These are phyloP conservation scores for Fusarium sacchari DNA, from an alignment of 2,329 filamentous ascomycete species.

Conservation along the genomic window DNA sequence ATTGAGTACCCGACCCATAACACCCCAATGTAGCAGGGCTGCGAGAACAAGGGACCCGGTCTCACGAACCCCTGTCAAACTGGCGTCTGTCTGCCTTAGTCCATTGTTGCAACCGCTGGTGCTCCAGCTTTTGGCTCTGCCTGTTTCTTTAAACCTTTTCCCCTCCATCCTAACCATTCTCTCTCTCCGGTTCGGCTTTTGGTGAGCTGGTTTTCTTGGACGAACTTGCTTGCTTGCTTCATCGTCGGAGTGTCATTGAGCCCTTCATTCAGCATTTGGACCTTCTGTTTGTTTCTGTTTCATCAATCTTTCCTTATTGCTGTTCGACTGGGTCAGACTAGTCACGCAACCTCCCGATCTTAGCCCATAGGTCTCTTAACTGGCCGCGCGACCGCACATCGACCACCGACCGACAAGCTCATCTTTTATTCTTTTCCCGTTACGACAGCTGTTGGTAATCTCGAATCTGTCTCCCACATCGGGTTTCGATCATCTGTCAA, in stretches of 20 bases:
- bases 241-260: slow-evolving; percentile 12
- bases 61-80: slow-evolving; percentile 38
- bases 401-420: slow-evolving; percentile 21
- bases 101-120: slow-evolving; percentile 41
- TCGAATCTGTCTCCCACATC: background rate
- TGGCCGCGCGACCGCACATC: slow-evolving; percentile 31
- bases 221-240: slow-evolving; percentile 22
- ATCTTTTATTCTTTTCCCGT: slow-evolving; percentile 1
- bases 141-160: slow-evolving; percentile 48
- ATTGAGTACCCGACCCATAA: slow-evolving; percentile 22
- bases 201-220: slow-evolving; percentile 33
- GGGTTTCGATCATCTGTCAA: slow-evolving; percentile 5
- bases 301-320: slow-evolving; percentile 1
- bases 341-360: slow-evolving; percentile 21
- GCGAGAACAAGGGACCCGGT: slow-evolving; percentile 35
- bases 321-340: slow-evolving; percentile 17
- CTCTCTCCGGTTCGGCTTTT: slow-evolving; percentile 30
- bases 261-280: slow-evolving; percentile 13
- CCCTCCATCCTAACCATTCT: slow-evolving; percentile 43
- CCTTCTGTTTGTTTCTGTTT: slow-evolving; percentile 1
- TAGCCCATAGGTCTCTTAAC: slow-evolving; percentile 27
- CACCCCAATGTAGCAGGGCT: slow-evolving; percentile 37
- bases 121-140: slow-evolving; percentile 37
- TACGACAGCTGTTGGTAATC: slow-evolving; percentile 13
- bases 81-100: slow-evolving; percentile 41